Evolutionary conservation across 805 yeast genomes (phyloP), one percentile per base, ranked within the genome.

Genomic region (Myxozyma nipponensis): DNA sequence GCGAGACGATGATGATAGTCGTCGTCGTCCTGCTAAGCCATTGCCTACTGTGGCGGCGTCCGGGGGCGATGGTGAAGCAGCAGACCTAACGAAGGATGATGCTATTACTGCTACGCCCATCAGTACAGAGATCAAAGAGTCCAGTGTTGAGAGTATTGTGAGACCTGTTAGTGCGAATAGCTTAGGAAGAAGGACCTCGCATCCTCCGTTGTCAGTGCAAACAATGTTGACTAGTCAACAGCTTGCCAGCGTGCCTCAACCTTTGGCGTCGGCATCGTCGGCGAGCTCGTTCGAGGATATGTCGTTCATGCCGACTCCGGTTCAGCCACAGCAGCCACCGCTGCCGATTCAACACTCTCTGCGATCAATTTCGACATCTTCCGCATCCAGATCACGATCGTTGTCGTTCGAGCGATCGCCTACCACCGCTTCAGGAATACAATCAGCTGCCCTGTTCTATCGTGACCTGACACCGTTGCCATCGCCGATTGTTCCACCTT

Each of bases 381-480:
- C 46, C 22, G 17, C 36, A 10, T 39, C 44, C 7, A 55, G 46
- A 18, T 34, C 52, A 17, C 57, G 58, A 24, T 49, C 57, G n/a
- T 41, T 45, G 34, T 50, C 58, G 24, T 28, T 51, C 39, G 58
- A 54, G 19, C 38, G 38, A 7, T 54, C 58, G 28, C 58, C 58
- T 7, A 50, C 50, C 3, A 21, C 47, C 4, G 40, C 43, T 15
- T 44, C 49, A 17, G 15, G 15, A 6, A 13, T 13, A 7, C 7
- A 7, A 13, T 13, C 32, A 13, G 13, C 32, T 9, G 32, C 13
- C 13, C 13, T 9, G 13, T 50, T 45, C 44, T 58, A 57, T 39
- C 51, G 53, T 41, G 62, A 58, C 41, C 52, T 58, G 32, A 58
- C 62, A 10, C 62, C 62, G 13, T 49, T 58, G 18, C 62, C 62